Base-by-base conservation (phyloP, 331 rosid species). In the Ulmus americana region DNA sequence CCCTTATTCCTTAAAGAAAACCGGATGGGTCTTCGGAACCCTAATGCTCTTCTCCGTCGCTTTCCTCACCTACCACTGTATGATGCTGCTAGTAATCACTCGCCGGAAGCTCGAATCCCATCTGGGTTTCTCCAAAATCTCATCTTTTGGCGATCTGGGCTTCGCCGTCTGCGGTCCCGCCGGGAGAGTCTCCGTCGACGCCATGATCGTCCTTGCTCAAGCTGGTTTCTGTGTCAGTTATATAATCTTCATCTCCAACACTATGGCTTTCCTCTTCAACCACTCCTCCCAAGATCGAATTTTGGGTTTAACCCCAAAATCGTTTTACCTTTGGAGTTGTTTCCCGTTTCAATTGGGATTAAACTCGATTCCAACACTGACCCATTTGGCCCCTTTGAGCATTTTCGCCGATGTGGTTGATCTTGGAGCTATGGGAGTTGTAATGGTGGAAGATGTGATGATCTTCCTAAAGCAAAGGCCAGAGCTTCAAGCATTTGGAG, bases 311-410 rank as follows among this genome's bases (percentile, higher is more conserved):
- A 13, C 83, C 10, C 86, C 97, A 0, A 85, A 87, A 52, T 70
- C 73, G 5, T 74, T 83, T n/a, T 87, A 80, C 55, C 69, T 85
- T 3, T 81, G 88, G 87, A 77, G 77, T 10, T 90, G 95, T 49
- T 75, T 90, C 12, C 97, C 97, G 0, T 87, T 90, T 61, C 97
- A 90, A 59, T 13, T 90, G 38, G 94, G 94, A 7, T 43, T 90
- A 73, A 90, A 85, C 80, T 80, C 97, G 12, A 80, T 90, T 58
- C 74, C 90, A 9, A 80, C 84, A 1, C 44, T 90, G 44, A 90
- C 97, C 54, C 97, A 79, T 77, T 75, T 90, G 59, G 90, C 97
- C 61, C 97, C 94, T 65, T 55, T 90, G 72, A 81, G 86, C 55
- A 77, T 81, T 49, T 81, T 90, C 28, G 95, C 95, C 5, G 95